Base-by-base conservation (phyloP, 2,329 filamentous ascomycete genomes). In the Conoideocrella luteorostrata region DNA sequence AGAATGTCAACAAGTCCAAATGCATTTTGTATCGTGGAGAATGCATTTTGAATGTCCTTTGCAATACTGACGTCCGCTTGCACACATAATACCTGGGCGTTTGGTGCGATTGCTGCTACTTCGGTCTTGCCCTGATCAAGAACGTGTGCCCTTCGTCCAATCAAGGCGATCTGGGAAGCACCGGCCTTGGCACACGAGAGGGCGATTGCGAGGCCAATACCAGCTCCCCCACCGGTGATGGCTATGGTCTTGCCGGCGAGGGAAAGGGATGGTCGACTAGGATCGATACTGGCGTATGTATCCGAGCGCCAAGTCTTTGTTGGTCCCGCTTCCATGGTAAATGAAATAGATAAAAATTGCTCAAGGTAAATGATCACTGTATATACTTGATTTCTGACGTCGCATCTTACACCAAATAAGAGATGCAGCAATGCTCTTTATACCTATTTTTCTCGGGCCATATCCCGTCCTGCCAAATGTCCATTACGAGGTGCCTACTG, bases 81-180 rank as follows among this genome's bases (percentile, higher is more conserved):
- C 13, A 13, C 21, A 10, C 7, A 26, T 12, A 13, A 18, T 12
- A 39, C 36, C 13, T 28, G 21, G 17, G 17, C 23, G 2, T 18
- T 15, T 6, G 36, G 21, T 12, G 15, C 7, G 21, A 11, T 18
- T 7, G 21, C 36, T 15, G 21, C 20, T 15, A 39, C 17, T 11
- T 28, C 18, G 5, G 12, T 10, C 17, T 39, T 39, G 35, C 28
- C 58, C 1, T 51, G 38, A 1, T 56, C 28, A 1, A 68, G 57
- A 3, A 50, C 43, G 2, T 41, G 17, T 2, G 40, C 30, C 2
- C 47, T 54, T 23, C 66, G 61, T 3, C 60, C 65, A 1, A 64
- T 41, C 4, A 81, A 64, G 33, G 79, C 69, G 5, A 82, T 63
- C 39, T 67, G 70, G 2, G 74, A 70, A 5, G 70, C 66, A 47